Evolutionary conservation across 192 early-diverging fungal genomes (phyloP).

Genomic region (Backusella morwellensis): DNA sequence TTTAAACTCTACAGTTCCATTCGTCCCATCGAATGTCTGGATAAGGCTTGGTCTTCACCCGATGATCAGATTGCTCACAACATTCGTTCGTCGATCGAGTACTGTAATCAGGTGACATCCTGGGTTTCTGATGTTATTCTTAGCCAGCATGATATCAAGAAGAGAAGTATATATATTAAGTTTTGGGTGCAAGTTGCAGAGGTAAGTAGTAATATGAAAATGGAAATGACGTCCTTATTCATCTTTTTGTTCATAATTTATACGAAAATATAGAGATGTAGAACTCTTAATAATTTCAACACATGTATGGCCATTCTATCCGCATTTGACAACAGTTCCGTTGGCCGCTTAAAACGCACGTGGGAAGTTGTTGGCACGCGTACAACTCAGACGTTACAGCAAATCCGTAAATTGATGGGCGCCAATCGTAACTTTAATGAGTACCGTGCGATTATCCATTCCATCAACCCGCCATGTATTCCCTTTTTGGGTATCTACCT

Average conservation of each 20-base stretch:
- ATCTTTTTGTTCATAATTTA: not conserved
- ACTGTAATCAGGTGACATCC: conserved; percentile 77
- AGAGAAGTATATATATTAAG: conserved; percentile 71
- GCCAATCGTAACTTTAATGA: conserved; percentile 76
- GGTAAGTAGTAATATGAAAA: conserved; percentile 24
- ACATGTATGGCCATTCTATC: conserved; percentile 84
- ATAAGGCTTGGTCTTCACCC: conserved; percentile 79
- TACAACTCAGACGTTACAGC: conserved; percentile 56
- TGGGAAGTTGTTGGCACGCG: conserved; percentile 67
- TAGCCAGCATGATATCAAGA: conserved; percentile 75
- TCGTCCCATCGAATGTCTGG: conserved; percentile 81
- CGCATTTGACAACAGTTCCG: conserved; percentile 83
- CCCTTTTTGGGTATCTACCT: conserved; percentile 85
- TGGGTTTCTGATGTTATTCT: conserved; percentile 88
- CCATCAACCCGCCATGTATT: conserved; percentile 73
- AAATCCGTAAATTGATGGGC: conserved; percentile 72
- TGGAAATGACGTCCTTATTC: not conserved
- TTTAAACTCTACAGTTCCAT: conserved; percentile 75
- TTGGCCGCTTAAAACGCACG: conserved; percentile 86
- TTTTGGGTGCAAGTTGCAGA: conserved; percentile 81
- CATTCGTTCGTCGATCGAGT: conserved; percentile 81
- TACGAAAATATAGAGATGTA: conserved; percentile 49
- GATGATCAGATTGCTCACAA: conserved; percentile 70
- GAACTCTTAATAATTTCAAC: conserved; percentile 88
- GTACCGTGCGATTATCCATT: conserved; percentile 81